Evolutionary conservation across 768 basidiomycete species (phyloP), one percentile per base, ranked within the genome.

Genomic region (Lyophyllum semitale): DNA sequence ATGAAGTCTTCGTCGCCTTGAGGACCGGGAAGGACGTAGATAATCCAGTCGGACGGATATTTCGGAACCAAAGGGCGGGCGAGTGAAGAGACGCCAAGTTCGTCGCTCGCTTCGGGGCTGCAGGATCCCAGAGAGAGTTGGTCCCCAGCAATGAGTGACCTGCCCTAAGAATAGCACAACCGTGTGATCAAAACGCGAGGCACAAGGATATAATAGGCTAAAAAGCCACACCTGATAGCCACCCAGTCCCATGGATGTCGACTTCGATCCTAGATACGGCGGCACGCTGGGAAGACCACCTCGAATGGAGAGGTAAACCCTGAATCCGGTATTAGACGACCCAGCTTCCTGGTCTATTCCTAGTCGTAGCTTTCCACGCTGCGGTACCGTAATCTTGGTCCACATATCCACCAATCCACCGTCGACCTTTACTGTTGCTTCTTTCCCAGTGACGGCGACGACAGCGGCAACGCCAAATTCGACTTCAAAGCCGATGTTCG

Each of bases 261-360:
- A 82, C 68, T 88, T 88, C 0, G 84, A 85, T 3, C 81, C 84
- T 1, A 88, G 71, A 62, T 85, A 88, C 4, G 53, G 4, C 30
- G 84, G 80, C 1, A 85, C 70, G 15, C 72, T 72, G 0, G 85
- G 86, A 56, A 89, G 80, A 0, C 87, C 87, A 2, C 85, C 87
- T 32, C 73, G 71, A 22, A 88, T 63, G 12, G 79, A 77, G 29
- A 89, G 56, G 58, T 89, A 88, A 2, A 68, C 68, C 44, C 87
- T 74, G 53, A 83, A 77, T 0, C 87, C 87, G 8, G 66, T 57
- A 7, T 59, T 56, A n/a, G 48, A 18, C 30, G 46, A 38, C 1
- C 55, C 59, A 11, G 25, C 61, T 59, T 26, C 64, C 8, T 44
- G 13, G 32, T 60, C 63, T 2, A 66, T 71, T 9, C 71, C 74